Base-by-base conservation (phyloP, 495 filamentous ascomycete genomes). In the Margaritispora aquatica region DNA sequence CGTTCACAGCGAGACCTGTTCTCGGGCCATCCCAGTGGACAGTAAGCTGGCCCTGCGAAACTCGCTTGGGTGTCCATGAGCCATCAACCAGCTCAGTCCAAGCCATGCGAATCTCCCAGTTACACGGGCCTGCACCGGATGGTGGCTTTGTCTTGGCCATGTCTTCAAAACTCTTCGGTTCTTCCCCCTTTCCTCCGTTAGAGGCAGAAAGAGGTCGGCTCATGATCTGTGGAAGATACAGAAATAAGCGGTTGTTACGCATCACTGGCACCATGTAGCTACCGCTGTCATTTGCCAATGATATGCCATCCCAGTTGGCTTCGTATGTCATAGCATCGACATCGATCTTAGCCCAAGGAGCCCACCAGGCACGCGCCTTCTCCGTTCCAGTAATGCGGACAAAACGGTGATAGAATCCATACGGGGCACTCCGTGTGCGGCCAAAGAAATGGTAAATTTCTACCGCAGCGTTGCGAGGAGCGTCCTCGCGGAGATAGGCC, bases 381-480 rank as follows among this genome's bases (percentile, higher is more conserved):
- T 13, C 13, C 29, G 13, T 19, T 15, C 26, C 20, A 1, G 15
- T 20, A 3, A 26, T 23, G 17, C 26, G 17, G 29, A 7, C 3
- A 11, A 8, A 56, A 11, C 13, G 11, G n/a, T 44, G 44, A 11
- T 66, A 59, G 24, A 66, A 68, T n/a, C 54, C 59, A 19, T 34
- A 52, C 26, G 48, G 62, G 5, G 29, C 29, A 20, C 41, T 55
- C 17, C 51, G 51, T 15, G 58, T 68, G 15, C 59, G 38, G 3
- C 46, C 59, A 23, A 70, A 63, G 22, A 66, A 31, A 22, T 69
- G 63, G 48, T 58, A 26, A 4, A 15, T 55, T 2, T 24, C 34
- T 4, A 19, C 36, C 3, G 3, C 7, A 22, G 34, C 31, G n/a
- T 50, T 23, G 34, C 13, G 29, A 34, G 20, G 21, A 10, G 46